These are phyloP conservation scores for Mimosa pudica DNA, from an alignment of 306 rosid genomes.

Conservation along the genomic window DNA sequence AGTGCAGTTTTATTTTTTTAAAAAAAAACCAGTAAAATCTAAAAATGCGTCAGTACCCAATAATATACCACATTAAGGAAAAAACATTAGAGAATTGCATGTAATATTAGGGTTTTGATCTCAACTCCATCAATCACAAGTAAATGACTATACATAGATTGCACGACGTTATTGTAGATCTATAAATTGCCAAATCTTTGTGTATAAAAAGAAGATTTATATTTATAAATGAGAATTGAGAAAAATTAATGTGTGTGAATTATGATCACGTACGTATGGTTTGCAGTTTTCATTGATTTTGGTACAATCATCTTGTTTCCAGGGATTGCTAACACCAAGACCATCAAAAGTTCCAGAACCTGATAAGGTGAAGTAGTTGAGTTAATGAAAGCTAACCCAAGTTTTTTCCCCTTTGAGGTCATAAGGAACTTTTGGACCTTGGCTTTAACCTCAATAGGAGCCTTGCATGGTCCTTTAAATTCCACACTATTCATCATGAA, in stretches of 20 bases:
- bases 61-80: too few species aligned
- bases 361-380: neutral
- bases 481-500: neutral
- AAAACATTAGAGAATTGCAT: too few species aligned
- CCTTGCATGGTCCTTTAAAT: neutral
- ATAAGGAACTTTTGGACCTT: neutral
- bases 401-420: neutral
- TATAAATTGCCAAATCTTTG: too few species aligned
- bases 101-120: too few species aligned
- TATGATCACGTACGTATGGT: neutral
- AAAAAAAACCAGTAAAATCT: too few species aligned
- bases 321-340: neutral
- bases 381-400: neutral
- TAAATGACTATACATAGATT: too few species aligned
- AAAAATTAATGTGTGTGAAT: neutral
- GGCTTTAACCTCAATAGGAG: neutral
- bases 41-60: too few species aligned
- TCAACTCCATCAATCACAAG: too few species aligned
- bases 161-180: too few species aligned
- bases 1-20: too few species aligned
- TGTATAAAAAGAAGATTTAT: too few species aligned
- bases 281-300: neutral
- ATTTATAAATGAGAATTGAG: neutral
- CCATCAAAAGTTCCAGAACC: constrained; percentile 10
- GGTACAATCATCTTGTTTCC: neutral